Percentiles rank a stretch among this genome's conserved stretches.
phyloP scores from a whole-genome alignment of 495 filamentous ascomycete genomes.

The Aspergillus heteromorphus region DNA sequence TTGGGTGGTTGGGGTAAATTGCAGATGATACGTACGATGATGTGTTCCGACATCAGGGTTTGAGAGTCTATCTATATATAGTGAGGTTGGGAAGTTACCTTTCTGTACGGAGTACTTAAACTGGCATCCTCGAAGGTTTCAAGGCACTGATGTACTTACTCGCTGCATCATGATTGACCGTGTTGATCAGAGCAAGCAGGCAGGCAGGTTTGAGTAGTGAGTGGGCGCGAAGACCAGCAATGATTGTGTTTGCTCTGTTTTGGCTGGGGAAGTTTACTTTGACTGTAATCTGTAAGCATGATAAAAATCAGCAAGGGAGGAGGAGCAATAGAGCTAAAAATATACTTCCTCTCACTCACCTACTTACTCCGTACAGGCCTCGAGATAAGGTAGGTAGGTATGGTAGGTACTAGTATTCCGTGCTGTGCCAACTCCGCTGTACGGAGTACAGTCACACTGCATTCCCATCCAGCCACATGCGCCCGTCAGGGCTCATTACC shows the following conservation, averaged over 20 bases:
- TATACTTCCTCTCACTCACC: neutral
- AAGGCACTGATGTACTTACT: too few species aligned
- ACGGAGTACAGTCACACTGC: too few species aligned
- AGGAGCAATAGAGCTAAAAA: neutral
- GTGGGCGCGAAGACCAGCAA: neutral
- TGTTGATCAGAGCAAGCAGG: neutral
- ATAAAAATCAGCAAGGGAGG: neutral
- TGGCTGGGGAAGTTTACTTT: neutral
- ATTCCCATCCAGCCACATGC: too few species aligned
- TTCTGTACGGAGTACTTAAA: too few species aligned
- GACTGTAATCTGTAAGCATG: too few species aligned
- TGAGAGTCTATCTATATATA: neutral
- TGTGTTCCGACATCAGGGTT: neutral
- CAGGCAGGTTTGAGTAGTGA: too few species aligned
- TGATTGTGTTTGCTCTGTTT: neutral
- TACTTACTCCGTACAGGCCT: neutral
- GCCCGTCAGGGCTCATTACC: too few species aligned
- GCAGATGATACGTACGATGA: conserved; percentile 1
- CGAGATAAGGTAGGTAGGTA: too few species aligned
- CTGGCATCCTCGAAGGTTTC: neutral
- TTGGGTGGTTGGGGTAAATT: neutral
- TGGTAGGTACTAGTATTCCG: neutral
- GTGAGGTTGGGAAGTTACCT: neutral
- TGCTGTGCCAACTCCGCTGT: neutral
- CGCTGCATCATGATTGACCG: neutral